A percentile compares a stretch with the other conserved stretches of the same genome.
Evolutionary conservation across 768 basidiomycete genomes (phyloP).

Genomic region (Tylopilus sp.): DNA sequence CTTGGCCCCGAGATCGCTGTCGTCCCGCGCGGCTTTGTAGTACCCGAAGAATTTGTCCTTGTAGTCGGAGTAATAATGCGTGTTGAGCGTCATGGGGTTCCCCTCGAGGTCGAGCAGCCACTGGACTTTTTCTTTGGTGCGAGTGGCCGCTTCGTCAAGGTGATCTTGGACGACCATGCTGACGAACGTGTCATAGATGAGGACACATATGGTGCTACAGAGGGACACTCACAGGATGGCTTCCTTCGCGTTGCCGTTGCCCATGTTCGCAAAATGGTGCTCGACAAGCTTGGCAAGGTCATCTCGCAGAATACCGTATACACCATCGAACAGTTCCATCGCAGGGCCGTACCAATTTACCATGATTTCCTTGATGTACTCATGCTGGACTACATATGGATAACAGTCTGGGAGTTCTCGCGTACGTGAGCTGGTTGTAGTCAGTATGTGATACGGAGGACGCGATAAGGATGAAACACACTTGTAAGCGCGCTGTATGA

Average conservation of each 20-base stretch:
- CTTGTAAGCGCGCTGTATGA: slow-evolving; percentile 44
- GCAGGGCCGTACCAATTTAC: slow-evolving; percentile 49
- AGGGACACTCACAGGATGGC: slow-evolving; percentile 48
- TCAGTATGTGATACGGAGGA: background rate
- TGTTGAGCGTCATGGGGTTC: slow-evolving; percentile 51
- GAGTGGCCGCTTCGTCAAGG: slow-evolving; percentile 40
- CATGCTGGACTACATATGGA: slow-evolving; percentile 57
- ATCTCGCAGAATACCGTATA: slow-evolving; percentile 35
- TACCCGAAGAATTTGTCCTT: slow-evolving; percentile 46
- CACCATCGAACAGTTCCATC: slow-evolving; percentile 38
- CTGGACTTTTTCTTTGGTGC: slow-evolving; percentile 38
- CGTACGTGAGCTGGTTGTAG: slow-evolving; percentile 40
- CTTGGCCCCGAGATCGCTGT: slow-evolving; percentile 4
- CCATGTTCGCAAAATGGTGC: slow-evolving; percentile 48
- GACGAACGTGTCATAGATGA: background rate
- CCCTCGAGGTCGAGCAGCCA: slow-evolving; percentile 51
- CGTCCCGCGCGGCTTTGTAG: slow-evolving; percentile 38
- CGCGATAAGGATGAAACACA: slow-evolving; percentile 27
- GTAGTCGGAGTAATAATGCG: slow-evolving; percentile 47
- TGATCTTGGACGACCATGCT: slow-evolving; percentile 54
- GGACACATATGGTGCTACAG: background rate
- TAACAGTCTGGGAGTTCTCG: slow-evolving; percentile 68
- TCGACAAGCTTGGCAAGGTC: slow-evolving; percentile 43
- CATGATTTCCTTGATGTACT: slow-evolving; percentile 45
- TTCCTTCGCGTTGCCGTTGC: slow-evolving; percentile 50